These are phyloP conservation scores for Hippophae gyantsensis DNA, from an alignment of 306 rosid species.

Conservation along the genomic window DNA sequence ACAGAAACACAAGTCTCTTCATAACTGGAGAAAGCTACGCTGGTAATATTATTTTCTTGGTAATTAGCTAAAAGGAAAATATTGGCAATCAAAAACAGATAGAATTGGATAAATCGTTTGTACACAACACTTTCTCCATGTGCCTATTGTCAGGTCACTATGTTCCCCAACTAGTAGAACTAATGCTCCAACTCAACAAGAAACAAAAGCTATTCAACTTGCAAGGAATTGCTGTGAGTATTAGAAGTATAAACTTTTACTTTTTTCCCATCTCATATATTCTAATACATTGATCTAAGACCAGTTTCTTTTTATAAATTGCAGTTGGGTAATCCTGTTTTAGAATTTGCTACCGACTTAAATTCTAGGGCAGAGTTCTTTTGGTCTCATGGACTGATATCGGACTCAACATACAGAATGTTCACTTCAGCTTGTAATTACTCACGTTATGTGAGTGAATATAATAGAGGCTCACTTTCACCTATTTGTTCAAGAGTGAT, in stretches of 20 bases:
- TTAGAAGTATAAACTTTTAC: neutral
- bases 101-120: neutral
- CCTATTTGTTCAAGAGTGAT: slow-evolving; percentile 42
- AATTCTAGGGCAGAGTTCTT: slow-evolving; percentile 52
- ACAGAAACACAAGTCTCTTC: slow-evolving; percentile 36
- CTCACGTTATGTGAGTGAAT: slow-evolving; percentile 43
- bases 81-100: too few species aligned
- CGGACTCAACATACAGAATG: slow-evolving; percentile 40
- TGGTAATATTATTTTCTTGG: slow-evolving; percentile 13
- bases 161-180: slow-evolving; percentile 54
- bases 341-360: slow-evolving; percentile 43
- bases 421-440: slow-evolving; percentile 47
- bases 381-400: slow-evolving; percentile 57
- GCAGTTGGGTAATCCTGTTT: slow-evolving; percentile 54
- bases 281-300: neutral
- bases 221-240: slow-evolving; percentile 52
- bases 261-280: neutral
- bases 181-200: slow-evolving; percentile 32
- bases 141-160: slow-evolving; percentile 29
- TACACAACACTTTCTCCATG: neutral
- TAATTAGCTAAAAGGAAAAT: too few species aligned
- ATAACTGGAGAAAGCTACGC: slow-evolving; percentile 50
- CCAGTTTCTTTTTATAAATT: neutral
- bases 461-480: slow-evolving; percentile 43
- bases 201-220: slow-evolving; percentile 34